Evolutionary conservation across 1,284 basidiomycete genomes (phyloP).

Genomic region (Puccinia coronata): DNA sequence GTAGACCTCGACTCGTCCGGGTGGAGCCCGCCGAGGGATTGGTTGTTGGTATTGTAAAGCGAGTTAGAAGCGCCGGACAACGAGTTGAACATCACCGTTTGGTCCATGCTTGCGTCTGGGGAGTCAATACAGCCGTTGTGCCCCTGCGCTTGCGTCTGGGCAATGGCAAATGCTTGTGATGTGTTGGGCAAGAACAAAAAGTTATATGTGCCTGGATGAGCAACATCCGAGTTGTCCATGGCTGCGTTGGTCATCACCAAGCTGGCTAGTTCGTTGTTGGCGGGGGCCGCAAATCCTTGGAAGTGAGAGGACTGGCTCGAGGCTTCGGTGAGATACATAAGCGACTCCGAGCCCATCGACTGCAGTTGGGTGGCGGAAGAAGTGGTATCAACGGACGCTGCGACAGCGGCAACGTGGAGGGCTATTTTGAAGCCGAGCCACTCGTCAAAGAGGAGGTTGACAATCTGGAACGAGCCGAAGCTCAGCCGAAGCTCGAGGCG

Average conservation of each 20-base stretch:
- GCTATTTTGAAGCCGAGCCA: conserved; percentile 85
- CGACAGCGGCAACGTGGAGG: conserved; percentile 80
- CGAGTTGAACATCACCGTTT: neutral
- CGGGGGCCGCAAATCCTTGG: neutral
- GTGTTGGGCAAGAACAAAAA: conserved; percentile 34
- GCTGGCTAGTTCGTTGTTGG: neutral
- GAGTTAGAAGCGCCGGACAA: neutral
- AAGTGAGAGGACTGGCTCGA: neutral
- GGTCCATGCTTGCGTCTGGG: neutral
- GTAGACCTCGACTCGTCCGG: neutral
- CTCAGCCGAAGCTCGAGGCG: conserved; percentile 80
- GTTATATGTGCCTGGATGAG: neutral
- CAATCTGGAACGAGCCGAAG: conserved; percentile 85
- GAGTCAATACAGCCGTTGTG: neutral
- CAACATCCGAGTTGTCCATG: neutral
- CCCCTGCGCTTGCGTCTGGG: conserved; percentile 24
- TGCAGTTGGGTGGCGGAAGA: neutral
- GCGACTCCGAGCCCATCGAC: no score
- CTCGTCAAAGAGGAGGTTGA: conserved; percentile 83
- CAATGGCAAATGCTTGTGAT: conserved; percentile 20
- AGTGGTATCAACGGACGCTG: conserved; percentile 71
- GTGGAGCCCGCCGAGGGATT: neutral
- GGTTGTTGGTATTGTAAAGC: neutral
- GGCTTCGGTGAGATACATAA: neutral
- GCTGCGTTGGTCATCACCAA: no score